Conservation (phyloP, 2,329 filamentous ascomycete genomes). For the Graphilbum fragrans region DNA sequence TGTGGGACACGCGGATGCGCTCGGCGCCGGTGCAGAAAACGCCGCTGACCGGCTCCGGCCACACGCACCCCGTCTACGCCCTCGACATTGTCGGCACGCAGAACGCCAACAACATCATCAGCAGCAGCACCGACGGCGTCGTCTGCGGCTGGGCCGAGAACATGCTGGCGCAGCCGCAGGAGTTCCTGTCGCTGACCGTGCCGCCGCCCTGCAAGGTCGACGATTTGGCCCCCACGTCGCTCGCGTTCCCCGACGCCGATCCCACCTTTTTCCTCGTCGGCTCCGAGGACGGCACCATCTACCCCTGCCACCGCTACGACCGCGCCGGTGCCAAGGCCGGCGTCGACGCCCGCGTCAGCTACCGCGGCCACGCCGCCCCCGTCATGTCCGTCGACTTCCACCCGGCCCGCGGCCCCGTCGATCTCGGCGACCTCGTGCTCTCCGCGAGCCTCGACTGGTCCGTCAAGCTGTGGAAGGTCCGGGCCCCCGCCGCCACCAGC, state of each 20-base stretch:
- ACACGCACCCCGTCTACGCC: constrained; percentile 93
- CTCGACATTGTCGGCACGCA: constrained; percentile 94
- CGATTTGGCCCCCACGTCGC: constrained; percentile 86
- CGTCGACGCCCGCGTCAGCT: constrained; percentile 78
- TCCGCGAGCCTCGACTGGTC: constrained; percentile 94
- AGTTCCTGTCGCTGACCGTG: constrained; percentile 77
- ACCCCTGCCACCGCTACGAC: constrained; percentile 94
- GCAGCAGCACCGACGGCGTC: constrained; percentile 89
- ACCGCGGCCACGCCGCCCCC: constrained; percentile 81
- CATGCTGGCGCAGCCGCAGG: constrained; percentile 93
- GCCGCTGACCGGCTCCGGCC: constrained; percentile 83
- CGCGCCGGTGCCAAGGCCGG: constrained; percentile 94
- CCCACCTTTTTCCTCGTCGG: constrained; percentile 96
- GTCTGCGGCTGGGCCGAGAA: constrained; percentile 97
- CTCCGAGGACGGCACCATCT: constrained; percentile 92
- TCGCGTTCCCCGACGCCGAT: constrained; percentile 89
- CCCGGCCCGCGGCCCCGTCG: constrained; percentile 79
- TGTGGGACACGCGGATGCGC: constrained; percentile 92
- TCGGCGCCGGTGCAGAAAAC: constrained; percentile 91
- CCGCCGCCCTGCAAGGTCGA: constrained; percentile 83
- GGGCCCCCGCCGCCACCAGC: constrained; percentile 60
- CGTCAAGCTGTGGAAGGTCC: constrained; percentile 92
- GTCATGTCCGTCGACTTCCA: constrained; percentile 97
- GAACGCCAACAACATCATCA: constrained; percentile 97
- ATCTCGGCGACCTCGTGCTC: constrained; percentile 86